Evolutionary conservation across 352 stramenopile species (phyloP).

Genomic region (Plasmopara viticola): DNA sequence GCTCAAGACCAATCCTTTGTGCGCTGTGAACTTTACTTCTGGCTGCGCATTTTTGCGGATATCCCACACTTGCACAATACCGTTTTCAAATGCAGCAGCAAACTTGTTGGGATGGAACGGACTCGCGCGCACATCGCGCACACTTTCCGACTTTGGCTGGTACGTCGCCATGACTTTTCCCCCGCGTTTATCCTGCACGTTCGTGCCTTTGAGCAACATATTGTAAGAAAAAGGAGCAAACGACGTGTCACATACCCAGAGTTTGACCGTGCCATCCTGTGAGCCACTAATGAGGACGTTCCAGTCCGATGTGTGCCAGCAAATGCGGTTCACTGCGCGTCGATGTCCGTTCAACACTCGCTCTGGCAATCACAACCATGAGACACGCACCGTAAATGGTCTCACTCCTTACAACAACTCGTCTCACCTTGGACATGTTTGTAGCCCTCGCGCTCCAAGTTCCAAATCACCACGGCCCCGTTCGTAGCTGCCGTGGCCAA

Average conservation of each 20-base stretch:
- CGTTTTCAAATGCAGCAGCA: constrained; percentile 81
- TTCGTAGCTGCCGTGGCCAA: constrained; percentile 83
- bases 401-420: neutral
- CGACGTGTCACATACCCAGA: constrained; percentile 46
- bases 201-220: neutral
- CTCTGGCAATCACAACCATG: constrained; percentile 34
- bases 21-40: constrained; percentile 80
- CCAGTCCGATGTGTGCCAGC: constrained; percentile 75
- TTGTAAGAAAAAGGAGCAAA: neutral
- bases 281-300: constrained; percentile 83
- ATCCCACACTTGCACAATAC: constrained; percentile 85
- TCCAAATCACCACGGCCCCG: constrained; percentile 82
- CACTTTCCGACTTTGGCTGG: constrained; percentile 81
- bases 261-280: constrained; percentile 83
- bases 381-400: neutral
- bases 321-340: constrained; percentile 83
- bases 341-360: constrained; percentile 75
- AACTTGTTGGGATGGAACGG: constrained; percentile 73
- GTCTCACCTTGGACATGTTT: constrained; percentile 78
- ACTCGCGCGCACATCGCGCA: constrained; percentile 75
- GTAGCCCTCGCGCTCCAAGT: constrained; percentile 80
- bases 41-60: constrained; percentile 76
- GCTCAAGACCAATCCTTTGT: constrained; percentile 78
- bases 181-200: constrained; percentile 57
- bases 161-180: constrained; percentile 71